Evolutionary conservation across 306 rosid genomes (phyloP), one percentile per base, ranked within the genome.

Genomic region (Quercus ilex): DNA sequence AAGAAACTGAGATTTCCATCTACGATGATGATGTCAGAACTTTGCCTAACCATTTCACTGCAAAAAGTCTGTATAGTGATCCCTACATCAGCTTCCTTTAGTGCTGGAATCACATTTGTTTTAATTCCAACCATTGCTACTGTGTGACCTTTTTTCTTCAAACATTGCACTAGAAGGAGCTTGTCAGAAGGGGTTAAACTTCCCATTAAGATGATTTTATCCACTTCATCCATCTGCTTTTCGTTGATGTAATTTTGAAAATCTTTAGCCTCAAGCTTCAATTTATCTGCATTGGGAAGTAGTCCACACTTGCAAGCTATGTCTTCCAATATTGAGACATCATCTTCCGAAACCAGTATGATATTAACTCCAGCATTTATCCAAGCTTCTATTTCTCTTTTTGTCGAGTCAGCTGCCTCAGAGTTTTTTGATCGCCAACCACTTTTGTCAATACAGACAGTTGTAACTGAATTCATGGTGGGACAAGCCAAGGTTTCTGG

Each of bases 41-140:
- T 55, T 31, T 77, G 49, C 15, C 26, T 41, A 1, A 20, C 55
- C 41, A 77, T 71, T n/a, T 72, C 69, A 69, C 85, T 82, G 73
- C 57, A 35, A 25, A n/a, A n/a, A 55, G 21, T 17, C n/a, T 65
- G 78, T 41, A 71, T 58, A 2, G 52, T 9, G 20, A 77, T 26
- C 23, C 74, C 70, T 43, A 81, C 81, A 63, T 76, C 28, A 19
- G 85, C 85, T 81, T 82, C 82, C 56, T 67, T 82, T 21, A 77
- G 71, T 8, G 49, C 6, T 6, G 85, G 76, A 78, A 49, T 33
- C 30, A 65, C 79, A 5, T 31, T 56, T 30, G 82, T 56, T 56
- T 58, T 72, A 23, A 6, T 38, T n/a, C 79, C 85, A 30, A 82
- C 63, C 26, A 58, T 53, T 46, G 69, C 79, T 2, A 82, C 79